Evolutionary conservation across 2,329 filamentous ascomycete genomes (phyloP), one percentile per base, ranked within the genome.

Genomic region (Alternaria alternata): DNA sequence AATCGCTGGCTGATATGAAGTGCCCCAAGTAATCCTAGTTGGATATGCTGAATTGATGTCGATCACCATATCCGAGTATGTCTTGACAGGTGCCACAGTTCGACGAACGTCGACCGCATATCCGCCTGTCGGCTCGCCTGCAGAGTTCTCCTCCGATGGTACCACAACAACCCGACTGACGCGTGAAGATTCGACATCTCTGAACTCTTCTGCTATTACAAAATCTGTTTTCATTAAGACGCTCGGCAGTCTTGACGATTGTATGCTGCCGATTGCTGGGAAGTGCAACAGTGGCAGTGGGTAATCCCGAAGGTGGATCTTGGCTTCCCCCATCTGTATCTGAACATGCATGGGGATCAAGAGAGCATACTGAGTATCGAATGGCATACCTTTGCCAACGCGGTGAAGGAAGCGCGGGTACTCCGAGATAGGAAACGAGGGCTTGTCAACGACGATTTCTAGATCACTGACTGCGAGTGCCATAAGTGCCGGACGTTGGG

Each of bases 341-440:
- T 93, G 89, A 3, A 99, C 85, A 76, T 91, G 91, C 89, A 97
- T 93, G 0, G 95, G 96, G 11, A 99, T 83, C 18, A 99, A 85
- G 20, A 99, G 83, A 9, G 93, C 89, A 76, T 98, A 99, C 72
- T 94, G 84, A 87, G 93, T 99, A 71, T 96, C 90, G 63, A 88
- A 85, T 1, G 95, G 95, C 88, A 99, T 96, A 1, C 95, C 95
- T 80, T 99, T 99, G n/a, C 95, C 95, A 59, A 98, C 89, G 48
- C 88, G 87, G 74, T 97, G 87, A 26, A 99, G 82, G 75, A 96
- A 99, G 16, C 91, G 87, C 0, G 94, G 91, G 55, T 94, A 88
- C 12, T 97, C 89, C 3, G 87, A 84, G 60, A 96, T 82, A 0
- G 93, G 90, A 75, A 99, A 99, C 0, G 92, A 94, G 0, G 95